These are phyloP conservation scores for Sporothrix dimorphospora DNA, from an alignment of 2,329 filamentous ascomycete species.

Conservation along the genomic window DNA sequence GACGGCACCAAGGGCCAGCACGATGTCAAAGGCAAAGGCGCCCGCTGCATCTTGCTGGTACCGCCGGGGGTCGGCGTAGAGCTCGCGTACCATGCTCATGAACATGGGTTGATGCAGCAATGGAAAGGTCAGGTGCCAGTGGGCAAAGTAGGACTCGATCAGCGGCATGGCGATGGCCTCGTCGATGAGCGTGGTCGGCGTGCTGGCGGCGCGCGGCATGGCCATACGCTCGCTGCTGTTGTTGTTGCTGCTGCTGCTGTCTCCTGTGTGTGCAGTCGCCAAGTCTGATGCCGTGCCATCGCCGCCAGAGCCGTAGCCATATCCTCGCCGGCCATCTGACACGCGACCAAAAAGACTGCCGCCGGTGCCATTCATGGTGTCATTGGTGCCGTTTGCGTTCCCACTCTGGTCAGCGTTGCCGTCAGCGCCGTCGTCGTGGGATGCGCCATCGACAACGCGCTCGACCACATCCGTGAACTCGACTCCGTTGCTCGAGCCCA, in stretches of 20 bases:
- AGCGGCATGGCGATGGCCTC: slow-evolving; percentile 24
- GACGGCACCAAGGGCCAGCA: slow-evolving; percentile 15
- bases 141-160: slow-evolving; percentile 32
- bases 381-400: not conserved
- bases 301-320: not conserved
- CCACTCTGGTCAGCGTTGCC: not conserved
- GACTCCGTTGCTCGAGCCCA: slow-evolving; percentile 23
- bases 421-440: not conserved
- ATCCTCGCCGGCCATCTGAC: not conserved
- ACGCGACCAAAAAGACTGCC: not conserved
- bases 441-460: slow-evolving; percentile 11
- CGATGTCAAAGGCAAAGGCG: slow-evolving; percentile 24
- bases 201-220: not conserved
- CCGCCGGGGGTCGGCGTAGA: not conserved
- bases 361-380: not conserved
- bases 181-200: slow-evolving; percentile 2
- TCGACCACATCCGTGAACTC: slow-evolving; percentile 25
- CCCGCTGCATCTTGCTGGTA: slow-evolving; percentile 19
- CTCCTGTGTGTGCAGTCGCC: not conserved
- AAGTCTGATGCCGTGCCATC: not conserved
- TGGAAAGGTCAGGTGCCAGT: slow-evolving; percentile 33
- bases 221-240: slow-evolving; percentile 6
- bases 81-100: slow-evolving; percentile 26
- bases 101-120: slow-evolving; percentile 33
- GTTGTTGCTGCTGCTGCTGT: not conserved